Conservation (phyloP, 352 stramenopile species). For the Aphanomyces euteiches region DNA sequence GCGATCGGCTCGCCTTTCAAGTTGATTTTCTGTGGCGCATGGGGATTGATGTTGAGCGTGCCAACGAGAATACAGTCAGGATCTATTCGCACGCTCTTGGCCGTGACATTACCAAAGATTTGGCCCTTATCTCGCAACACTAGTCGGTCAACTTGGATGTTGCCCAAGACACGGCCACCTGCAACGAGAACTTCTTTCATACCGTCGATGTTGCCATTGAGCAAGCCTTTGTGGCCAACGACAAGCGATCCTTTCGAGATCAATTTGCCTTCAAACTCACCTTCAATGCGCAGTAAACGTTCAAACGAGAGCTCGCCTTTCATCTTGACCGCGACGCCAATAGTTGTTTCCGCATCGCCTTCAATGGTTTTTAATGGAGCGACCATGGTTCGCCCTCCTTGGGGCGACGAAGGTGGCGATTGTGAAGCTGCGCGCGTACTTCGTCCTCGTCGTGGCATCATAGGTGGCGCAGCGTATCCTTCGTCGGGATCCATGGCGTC, state of each 20-base stretch:
- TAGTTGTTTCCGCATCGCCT: slow-evolving; percentile 74
- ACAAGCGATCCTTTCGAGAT: slow-evolving; percentile 87
- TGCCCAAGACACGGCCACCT: slow-evolving; percentile 81
- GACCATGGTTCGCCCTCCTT: slow-evolving; percentile 38
- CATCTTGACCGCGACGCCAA: slow-evolving; percentile 80
- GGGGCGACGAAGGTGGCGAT: slow-evolving; percentile 53
- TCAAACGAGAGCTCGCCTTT: slow-evolving; percentile 89
- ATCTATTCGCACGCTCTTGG: slow-evolving; percentile 87
- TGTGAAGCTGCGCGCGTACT: slow-evolving; percentile 50
- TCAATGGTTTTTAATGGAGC: slow-evolving; percentile 60
- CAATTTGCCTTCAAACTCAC: slow-evolving; percentile 86
- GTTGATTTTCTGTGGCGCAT: slow-evolving; percentile 79
- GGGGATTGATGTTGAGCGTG: slow-evolving; percentile 80
- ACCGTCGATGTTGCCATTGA: slow-evolving; percentile 77
- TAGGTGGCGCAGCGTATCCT: slow-evolving; percentile 29
- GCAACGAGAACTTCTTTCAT: slow-evolving; percentile 87
- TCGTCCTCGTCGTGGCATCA: slow-evolving; percentile 56
- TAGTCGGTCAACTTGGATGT: slow-evolving; percentile 81
- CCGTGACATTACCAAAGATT: slow-evolving; percentile 87
- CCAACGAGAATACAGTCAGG: slow-evolving; percentile 83
- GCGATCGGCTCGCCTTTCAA: slow-evolving; percentile 76
- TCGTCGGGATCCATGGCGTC: slow-evolving; percentile 42
- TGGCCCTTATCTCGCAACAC: slow-evolving; percentile 80
- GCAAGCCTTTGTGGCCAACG: slow-evolving; percentile 70
- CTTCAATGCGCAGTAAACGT: slow-evolving; percentile 82